These are phyloP conservation scores for Phytophthora sp. DNA, from an alignment of 352 stramenopile genomes.

Conservation along the genomic window DNA sequence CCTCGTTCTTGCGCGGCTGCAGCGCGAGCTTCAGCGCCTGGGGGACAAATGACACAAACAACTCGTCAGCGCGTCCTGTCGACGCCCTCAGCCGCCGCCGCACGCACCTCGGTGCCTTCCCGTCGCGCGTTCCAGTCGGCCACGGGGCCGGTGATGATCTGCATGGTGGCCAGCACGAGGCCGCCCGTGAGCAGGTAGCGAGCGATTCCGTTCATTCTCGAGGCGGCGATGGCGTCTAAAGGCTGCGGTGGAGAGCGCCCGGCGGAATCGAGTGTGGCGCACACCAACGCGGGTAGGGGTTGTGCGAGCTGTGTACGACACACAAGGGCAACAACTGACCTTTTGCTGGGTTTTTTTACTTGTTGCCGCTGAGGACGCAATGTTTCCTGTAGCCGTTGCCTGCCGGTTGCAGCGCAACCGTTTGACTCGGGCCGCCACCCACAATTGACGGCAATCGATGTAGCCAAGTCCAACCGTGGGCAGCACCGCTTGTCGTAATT, in stretches of 20 bases:
- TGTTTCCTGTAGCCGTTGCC: not conserved
- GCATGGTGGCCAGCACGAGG: slow-evolving; percentile 68
- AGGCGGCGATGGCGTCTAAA: slow-evolving; percentile 15
- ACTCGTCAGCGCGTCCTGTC: not conserved
- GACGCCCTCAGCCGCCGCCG: too few relatives aligned
- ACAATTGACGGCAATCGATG: not conserved
- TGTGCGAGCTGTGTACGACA: too few relatives aligned
- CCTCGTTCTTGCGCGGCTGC: slow-evolving; percentile 53
- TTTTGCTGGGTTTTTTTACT: too few relatives aligned
- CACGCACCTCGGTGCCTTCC: slow-evolving; percentile 62
- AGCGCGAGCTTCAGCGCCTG: slow-evolving; percentile 72
- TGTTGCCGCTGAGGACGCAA: not conserved
- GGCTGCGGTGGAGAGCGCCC: slow-evolving; percentile 16
- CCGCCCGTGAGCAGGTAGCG: slow-evolving; percentile 76
- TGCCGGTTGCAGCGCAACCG: not conserved
- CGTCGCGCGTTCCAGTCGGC: slow-evolving; percentile 82
- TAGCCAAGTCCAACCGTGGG: slow-evolving; percentile 14
- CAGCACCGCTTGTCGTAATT: not conserved
- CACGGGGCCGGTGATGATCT: slow-evolving; percentile 68
- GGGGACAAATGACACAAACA: not conserved
- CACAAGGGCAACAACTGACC: too few relatives aligned
- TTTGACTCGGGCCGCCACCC: not conserved
- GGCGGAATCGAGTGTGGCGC: slow-evolving; percentile 2
- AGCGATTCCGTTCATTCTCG: slow-evolving; percentile 73
- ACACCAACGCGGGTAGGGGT: too few relatives aligned